These are phyloP conservation scores for Phialocephala sp. DNA, from an alignment of 2,329 filamentous ascomycete species.

Conservation along the genomic window DNA sequence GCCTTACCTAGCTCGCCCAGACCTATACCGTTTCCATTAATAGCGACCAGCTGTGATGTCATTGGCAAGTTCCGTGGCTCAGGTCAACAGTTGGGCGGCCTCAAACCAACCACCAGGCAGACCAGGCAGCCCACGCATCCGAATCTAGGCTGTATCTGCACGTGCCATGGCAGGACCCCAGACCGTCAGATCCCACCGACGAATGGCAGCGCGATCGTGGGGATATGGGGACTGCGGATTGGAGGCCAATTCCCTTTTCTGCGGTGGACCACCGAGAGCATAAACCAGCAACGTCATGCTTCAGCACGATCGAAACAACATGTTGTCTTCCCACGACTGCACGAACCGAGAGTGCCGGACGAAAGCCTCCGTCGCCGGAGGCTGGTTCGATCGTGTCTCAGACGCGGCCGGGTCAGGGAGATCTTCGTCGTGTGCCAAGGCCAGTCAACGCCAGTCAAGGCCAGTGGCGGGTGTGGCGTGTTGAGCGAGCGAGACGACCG, in stretches of 20 bases:
- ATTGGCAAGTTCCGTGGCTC: not conserved
- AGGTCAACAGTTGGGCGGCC: not conserved
- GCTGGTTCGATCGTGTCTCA: not conserved
- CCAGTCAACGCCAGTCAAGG: no score
- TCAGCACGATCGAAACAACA: no score
- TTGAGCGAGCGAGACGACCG: not conserved
- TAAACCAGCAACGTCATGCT: not conserved
- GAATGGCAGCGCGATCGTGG: not conserved
- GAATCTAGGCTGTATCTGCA: not conserved
- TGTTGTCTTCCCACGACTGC: no score
- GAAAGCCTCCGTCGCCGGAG: not conserved
- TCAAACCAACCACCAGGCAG: not conserved
- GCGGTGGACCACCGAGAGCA: not conserved
- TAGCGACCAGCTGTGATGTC: not conserved
- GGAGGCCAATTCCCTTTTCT: no score
- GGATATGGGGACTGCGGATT: not conserved
- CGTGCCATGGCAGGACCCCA: not conserved
- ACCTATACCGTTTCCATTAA: not conserved
- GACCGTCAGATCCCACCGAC: not conserved
- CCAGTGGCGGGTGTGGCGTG: not conserved
- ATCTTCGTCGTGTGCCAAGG: constrained; percentile 2
- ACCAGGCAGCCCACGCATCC: not conserved
- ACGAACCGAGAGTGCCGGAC: not conserved
- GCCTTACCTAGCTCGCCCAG: no score
- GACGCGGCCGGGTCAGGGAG: not conserved